phyloP scores from a whole-genome alignment of 805 yeast species.

The Starmera caribaea region DNA sequence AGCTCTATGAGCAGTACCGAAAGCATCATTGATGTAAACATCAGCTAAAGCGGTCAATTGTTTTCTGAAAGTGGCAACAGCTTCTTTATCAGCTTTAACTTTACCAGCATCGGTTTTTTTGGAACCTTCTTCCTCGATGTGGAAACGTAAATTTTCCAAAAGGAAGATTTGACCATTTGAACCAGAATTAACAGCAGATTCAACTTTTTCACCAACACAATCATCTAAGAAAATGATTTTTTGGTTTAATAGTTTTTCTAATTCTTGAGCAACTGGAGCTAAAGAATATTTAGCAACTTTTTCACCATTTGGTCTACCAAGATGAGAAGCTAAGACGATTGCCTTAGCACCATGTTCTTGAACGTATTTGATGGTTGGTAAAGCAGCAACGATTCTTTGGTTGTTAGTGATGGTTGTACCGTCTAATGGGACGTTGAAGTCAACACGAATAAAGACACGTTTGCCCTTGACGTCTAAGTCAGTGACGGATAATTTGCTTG shows the following conservation, averaged over 20 bases:
- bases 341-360: slow-evolving; percentile 86
- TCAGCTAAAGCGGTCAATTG: slow-evolving; percentile 90
- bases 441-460: slow-evolving; percentile 98
- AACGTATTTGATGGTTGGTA: slow-evolving; percentile 96
- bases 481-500: slow-evolving; percentile 86
- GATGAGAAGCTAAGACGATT: slow-evolving; percentile 89
- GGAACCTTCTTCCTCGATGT: slow-evolving; percentile 95
- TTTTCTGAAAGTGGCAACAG: slow-evolving; percentile 79
- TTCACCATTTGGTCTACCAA: slow-evolving; percentile 99
- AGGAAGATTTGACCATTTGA: slow-evolving; percentile 75
- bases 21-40: slow-evolving; percentile 95
- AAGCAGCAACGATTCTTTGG: slow-evolving; percentile 98
- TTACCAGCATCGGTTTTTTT: slow-evolving; percentile 87
- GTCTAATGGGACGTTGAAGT: slow-evolving; percentile 91
- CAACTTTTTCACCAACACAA: slow-evolving; percentile 90
- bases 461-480: slow-evolving; percentile 82
- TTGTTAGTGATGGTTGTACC: slow-evolving; percentile 97
- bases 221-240: slow-evolving; percentile 78
- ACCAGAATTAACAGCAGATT: slow-evolving; percentile 65
- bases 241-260: slow-evolving; percentile 64
- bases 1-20: slow-evolving; percentile 99
- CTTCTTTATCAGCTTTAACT: slow-evolving; percentile 83
- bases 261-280: slow-evolving; percentile 88
- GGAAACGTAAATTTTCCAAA: slow-evolving; percentile 97
- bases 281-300: slow-evolving; percentile 76